Evolutionary conservation across 768 basidiomycete species (phyloP), one percentile per base, ranked within the genome.

Genomic region (Epithele typhae): DNA sequence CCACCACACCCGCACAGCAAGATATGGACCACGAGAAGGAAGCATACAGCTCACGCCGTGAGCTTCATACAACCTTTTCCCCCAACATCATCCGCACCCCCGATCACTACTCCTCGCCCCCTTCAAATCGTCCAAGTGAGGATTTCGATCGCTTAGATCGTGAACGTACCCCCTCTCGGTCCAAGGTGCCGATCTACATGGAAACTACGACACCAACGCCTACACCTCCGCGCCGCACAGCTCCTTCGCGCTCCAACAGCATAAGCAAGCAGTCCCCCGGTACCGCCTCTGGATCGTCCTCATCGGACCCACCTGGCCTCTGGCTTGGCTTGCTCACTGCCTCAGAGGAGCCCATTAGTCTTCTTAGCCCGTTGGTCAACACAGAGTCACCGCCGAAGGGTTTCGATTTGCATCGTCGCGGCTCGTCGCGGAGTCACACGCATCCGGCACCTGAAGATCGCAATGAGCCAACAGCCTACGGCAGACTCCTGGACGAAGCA

Each of bases 41-140:
- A 45, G 68, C 71, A 3, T 85, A 74, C 55, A 83, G 76, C 0
- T 59, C 75, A 5, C 68, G 67, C 46, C 66, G 60, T 17, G 75
- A 79, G 12, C 75, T 87, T 15, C 76, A 79, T 36, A 71, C 82
- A 1, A 87, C 87, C 1, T 89, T 87, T 55, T 81, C 82, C 2
- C 57, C 77, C n/a, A 77, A 68, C 45, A 82, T 86, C 60, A 69
- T 87, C 25, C 81, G 86, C 39, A 84, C 79, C 3, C 86, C 86
- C 1, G 71, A 73, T 5, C 75, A 87, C 57, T 87, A 86, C 49
- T 59, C 61, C 17, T 40, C 49, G 1, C 19, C 56, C 4, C 48
- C 62, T 6, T 43, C 49, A 22, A 47, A 50, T 8, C 43, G 37
- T 7, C 15, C 35, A 14, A 41, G 30, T 22, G 27, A 23, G 14